phyloP scores from a whole-genome alignment of 2,329 filamentous ascomycete genomes.

The Triangularia setosa region DNA sequence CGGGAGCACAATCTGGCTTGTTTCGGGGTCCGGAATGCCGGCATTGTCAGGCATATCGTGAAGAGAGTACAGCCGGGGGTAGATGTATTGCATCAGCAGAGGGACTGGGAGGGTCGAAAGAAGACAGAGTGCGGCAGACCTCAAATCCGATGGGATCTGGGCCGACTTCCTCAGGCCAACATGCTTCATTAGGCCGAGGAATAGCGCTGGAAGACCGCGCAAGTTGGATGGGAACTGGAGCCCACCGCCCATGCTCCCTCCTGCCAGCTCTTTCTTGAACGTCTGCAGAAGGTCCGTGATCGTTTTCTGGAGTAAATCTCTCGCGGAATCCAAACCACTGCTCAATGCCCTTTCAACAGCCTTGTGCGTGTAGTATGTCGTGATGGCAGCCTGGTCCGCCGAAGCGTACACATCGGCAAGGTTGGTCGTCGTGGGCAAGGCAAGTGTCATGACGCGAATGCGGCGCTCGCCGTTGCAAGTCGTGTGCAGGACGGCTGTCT shows the following conservation, averaged over 20 bases:
- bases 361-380: conserved; percentile 95
- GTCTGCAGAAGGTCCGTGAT: conserved; percentile 88
- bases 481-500: conserved; percentile 92
- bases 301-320: conserved; percentile 88
- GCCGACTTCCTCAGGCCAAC: conserved; percentile 88
- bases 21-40: conserved; percentile 78
- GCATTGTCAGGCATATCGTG: conserved; percentile 97
- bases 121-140: conserved; percentile 86
- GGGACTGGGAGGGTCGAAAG: conserved; percentile 91
- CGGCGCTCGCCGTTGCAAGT: conserved; percentile 96
- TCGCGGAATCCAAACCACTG: conserved; percentile 81
- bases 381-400: conserved; percentile 89
- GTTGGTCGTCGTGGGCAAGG: conserved; percentile 86
- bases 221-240: conserved; percentile 93
- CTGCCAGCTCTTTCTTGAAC: conserved; percentile 94
- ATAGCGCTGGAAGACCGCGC: conserved; percentile 80
- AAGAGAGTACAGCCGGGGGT: conserved; percentile 77
- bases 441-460: conserved; percentile 90
- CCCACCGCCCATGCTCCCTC: conserved; percentile 91
- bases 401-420: conserved; percentile 90
- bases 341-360: conserved; percentile 87
- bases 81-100: conserved; percentile 89
- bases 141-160: conserved; percentile 89
- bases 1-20: conserved; percentile 84
- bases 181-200: conserved; percentile 94